Evolutionary conservation across 345 rosid genomes (phyloP), one percentile per base, ranked within the genome.

Genomic region (Noccaea bulbosa): DNA sequence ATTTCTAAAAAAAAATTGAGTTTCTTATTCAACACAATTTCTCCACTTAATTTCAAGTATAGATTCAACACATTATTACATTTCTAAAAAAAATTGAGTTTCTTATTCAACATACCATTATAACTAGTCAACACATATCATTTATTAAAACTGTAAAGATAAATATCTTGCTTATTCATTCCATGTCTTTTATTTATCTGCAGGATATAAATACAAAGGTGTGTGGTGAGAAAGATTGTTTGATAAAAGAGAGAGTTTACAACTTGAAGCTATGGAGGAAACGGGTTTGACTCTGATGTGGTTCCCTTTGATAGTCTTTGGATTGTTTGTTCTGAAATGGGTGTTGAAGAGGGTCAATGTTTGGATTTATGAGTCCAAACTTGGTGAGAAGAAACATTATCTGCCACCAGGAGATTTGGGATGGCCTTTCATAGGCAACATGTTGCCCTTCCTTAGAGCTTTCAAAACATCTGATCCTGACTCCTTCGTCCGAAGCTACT

Each of bases 351-450:
- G 74, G 56, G 78, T 65, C 7, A 88, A 92, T 64, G 61, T 71
- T 43, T 90, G 84, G 91, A 45, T 87, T 3, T 82, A 90, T 57
- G 95, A 90, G 74, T 57, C 78, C 5, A 65, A 60, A 39, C 81
- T 90, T 69, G 92, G 89, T 0, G 87, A 82, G 69, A 78, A 55
- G 35, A 77, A 44, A 69, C 65, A 76, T 17, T 49, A 60, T 40
- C 85, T 90, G 3, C 98, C 96, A 7, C 96, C 98, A 1, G 94
- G 98, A 12, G 94, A 92, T 72, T 46, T 89, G 50, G 98, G 96
- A 0, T 90, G 91, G 95, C 98, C 98, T 62, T 65, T 88, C 81
- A 78, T 90, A 5, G 98, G 96, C 61, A 88, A 86, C 70, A 90
- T 92, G 98, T 81, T 87, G 88, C 66, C 93, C 41, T 92, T 90